Evolutionary conservation across 1,284 basidiomycete species (phyloP).

Genomic region (Marasmius sp.): DNA sequence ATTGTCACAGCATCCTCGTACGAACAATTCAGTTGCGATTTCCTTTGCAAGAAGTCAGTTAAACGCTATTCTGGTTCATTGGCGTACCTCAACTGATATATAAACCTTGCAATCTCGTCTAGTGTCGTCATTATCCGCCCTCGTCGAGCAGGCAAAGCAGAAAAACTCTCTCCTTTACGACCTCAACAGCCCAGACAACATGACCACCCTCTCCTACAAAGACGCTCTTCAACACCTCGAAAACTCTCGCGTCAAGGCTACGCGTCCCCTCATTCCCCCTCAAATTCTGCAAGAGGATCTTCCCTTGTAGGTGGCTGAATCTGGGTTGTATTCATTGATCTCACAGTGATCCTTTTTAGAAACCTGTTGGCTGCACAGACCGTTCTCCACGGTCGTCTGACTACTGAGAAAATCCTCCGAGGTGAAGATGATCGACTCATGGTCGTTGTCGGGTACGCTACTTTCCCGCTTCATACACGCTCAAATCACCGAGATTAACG

Average conservation of each 20-base stretch:
- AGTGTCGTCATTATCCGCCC: neutral
- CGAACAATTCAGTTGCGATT: neutral
- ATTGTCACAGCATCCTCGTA: neutral
- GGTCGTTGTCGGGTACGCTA: conserved; percentile 77
- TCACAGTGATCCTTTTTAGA: conserved; percentile 32
- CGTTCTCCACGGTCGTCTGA: conserved; percentile 81
- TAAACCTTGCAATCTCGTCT: neutral
- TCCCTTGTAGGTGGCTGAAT: conserved; percentile 53
- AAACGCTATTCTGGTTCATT: neutral
- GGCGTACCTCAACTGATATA: neutral
- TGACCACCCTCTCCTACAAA: conserved; percentile 63
- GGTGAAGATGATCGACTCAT: conserved; percentile 88
- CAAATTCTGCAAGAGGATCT: conserved; percentile 91
- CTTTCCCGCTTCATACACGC: conserved; percentile 1
- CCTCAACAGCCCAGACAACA: conserved; percentile 45
- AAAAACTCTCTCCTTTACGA: conserved; percentile 4
- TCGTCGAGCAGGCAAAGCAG: neutral
- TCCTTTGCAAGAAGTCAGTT: neutral
- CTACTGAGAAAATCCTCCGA: conserved; percentile 76
- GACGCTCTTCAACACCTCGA: conserved; percentile 82
- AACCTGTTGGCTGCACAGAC: conserved; percentile 76
- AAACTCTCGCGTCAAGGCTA: conserved; percentile 84
- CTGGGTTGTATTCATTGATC: conserved; percentile 4
- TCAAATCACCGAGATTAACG: neutral
- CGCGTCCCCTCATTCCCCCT: conserved; percentile 86